phyloP scores from a whole-genome alignment of 805 yeast genomes.

The Danielozyma ontarioensis region DNA sequence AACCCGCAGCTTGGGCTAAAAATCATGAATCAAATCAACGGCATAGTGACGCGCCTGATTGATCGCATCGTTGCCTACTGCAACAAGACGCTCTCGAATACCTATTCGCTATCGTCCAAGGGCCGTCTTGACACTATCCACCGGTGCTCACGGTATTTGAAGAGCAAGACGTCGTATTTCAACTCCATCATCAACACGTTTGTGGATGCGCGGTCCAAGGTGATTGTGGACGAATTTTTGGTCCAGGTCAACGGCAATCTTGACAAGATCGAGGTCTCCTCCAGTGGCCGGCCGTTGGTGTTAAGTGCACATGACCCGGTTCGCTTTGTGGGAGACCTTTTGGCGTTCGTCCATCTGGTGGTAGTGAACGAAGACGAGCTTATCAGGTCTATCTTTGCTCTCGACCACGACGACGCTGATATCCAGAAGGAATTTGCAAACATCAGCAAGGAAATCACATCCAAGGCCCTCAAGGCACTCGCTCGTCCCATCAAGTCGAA shows the following conservation, averaged over 20 bases:
- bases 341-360: constrained; percentile 83
- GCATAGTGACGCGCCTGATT: constrained; percentile 39
- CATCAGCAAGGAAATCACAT: constrained; percentile 33
- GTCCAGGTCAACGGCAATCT: constrained; percentile 44
- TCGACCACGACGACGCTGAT: constrained; percentile 6
- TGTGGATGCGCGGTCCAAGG: constrained; percentile 63
- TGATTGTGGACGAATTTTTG: constrained; percentile 61
- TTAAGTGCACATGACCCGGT: constrained; percentile 74
- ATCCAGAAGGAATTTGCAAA: constrained; percentile 25
- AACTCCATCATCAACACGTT: constrained; percentile 57
- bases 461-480: constrained; percentile 47
- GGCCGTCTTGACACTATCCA: constrained; percentile 24
- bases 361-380: constrained; percentile 85
- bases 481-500: constrained; percentile 58
- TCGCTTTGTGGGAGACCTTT: constrained; percentile 77
- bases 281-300: constrained; percentile 42
- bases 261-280: background rate
- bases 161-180: constrained; percentile 44
- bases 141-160: constrained; percentile 24
- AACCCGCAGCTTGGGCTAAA: constrained; percentile 61
- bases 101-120: constrained; percentile 20
- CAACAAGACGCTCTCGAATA: constrained; percentile 28
- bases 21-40: constrained; percentile 55
- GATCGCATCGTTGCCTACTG: constrained; percentile 25
- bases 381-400: constrained; percentile 52